These are phyloP conservation scores for Aspergillus sp. DNA, from an alignment of 2,329 filamentous ascomycete species.

Conservation along the genomic window DNA sequence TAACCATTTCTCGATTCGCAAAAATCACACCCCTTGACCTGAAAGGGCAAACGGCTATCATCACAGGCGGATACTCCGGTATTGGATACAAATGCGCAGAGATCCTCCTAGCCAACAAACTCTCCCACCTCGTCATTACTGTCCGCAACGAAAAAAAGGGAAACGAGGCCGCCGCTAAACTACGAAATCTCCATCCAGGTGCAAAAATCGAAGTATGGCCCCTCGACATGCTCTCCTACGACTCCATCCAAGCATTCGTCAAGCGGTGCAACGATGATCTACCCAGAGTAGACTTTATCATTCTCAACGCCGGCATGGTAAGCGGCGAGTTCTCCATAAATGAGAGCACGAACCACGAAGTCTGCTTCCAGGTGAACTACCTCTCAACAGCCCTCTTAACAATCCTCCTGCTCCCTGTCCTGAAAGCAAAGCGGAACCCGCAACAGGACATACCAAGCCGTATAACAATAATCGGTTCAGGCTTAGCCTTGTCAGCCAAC, in stretches of 20 bases:
- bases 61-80: neutral
- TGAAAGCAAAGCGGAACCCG: constrained; percentile 12
- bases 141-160: neutral
- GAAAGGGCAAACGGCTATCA: neutral
- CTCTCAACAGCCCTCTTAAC: constrained; percentile 29
- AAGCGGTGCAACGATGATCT: neutral
- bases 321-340: neutral
- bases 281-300: neutral
- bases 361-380: constrained; percentile 41
- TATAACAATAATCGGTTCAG: neutral
- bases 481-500: neutral
- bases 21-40: neutral
- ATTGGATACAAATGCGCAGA: neutral
- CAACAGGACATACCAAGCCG: neutral
- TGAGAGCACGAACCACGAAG: constrained; percentile 13
- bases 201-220: neutral
- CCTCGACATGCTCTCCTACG: neutral
- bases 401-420: constrained; percentile 21
- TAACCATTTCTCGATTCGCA: neutral
- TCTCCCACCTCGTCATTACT: neutral
- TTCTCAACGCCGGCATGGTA: neutral
- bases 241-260: neutral
- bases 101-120: neutral
- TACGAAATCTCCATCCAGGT: neutral
- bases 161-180: neutral